These are phyloP conservation scores for Aspergillus glaucus DNA, from an alignment of 2,329 filamentous ascomycete species.

Conservation along the genomic window DNA sequence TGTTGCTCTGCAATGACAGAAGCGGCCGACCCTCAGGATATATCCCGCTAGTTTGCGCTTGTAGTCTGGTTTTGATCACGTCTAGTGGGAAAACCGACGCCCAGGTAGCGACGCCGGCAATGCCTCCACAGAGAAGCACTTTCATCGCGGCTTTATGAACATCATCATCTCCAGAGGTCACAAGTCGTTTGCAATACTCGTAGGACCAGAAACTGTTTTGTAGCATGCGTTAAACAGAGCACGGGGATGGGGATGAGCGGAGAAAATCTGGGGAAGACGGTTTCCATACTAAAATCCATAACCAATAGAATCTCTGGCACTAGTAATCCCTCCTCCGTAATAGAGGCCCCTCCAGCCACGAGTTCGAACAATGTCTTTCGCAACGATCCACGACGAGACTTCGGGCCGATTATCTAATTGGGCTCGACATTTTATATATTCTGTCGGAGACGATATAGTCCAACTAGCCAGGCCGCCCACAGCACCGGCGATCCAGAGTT, in stretches of 20 bases:
- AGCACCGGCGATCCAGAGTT: slow-evolving; percentile 73
- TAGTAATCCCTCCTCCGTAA: slow-evolving; percentile 73
- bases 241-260: slow-evolving; percentile 4
- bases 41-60: slow-evolving; percentile 55
- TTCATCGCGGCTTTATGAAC: slow-evolving; percentile 51
- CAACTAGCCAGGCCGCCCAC: slow-evolving; percentile 78
- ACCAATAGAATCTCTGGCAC: slow-evolving; percentile 77
- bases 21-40: slow-evolving; percentile 18
- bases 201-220: slow-evolving; percentile 73
- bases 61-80: slow-evolving; percentile 86
- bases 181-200: slow-evolving; percentile 61
- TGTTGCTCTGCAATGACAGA: slow-evolving; percentile 11
- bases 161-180: slow-evolving; percentile 43
- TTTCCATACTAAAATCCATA: slow-evolving; percentile 78
- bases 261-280: slow-evolving; percentile 6
- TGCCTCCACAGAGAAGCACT: slow-evolving; percentile 73
- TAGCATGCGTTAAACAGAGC: slow-evolving; percentile 5
- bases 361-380: slow-evolving; percentile 52
- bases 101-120: slow-evolving; percentile 87
- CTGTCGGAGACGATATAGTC: slow-evolving; percentile 78
- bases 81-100: slow-evolving; percentile 85
- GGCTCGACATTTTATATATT: slow-evolving; percentile 82
- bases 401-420: slow-evolving; percentile 53
- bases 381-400: slow-evolving; percentile 58
- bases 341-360: slow-evolving; percentile 68